phyloP scores from a whole-genome alignment of 176 grass and related monocot genomes.

The Hsuehochloa calcarea region DNA sequence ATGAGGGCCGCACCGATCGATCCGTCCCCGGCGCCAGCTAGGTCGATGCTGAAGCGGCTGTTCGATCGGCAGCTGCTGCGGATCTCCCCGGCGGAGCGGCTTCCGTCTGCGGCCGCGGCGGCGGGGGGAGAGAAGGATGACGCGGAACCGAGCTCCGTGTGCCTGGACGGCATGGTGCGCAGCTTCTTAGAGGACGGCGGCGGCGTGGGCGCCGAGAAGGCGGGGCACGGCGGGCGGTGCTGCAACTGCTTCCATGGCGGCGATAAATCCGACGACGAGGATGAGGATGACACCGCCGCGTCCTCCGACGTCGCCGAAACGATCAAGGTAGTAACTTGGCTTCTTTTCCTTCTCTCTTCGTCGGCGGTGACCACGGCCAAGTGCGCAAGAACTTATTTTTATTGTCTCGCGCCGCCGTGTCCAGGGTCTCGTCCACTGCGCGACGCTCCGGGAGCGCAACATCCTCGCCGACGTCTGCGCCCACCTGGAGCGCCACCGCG shows the following conservation, averaged over 20 bases:
- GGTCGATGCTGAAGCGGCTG: slow-evolving; percentile 76
- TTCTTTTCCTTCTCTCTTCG: background rate
- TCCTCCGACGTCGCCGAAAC: slow-evolving; percentile 54
- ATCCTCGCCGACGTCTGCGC: slow-evolving; percentile 63
- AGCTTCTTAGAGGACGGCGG: slow-evolving; percentile 72
- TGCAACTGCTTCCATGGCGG: slow-evolving; percentile 71
- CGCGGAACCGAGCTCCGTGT: slow-evolving; percentile 60
- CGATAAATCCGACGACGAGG: slow-evolving; percentile 40
- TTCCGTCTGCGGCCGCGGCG: background rate
- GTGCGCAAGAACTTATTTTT: slow-evolving; percentile 8
- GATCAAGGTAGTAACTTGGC: slow-evolving; percentile 54
- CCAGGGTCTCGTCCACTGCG: slow-evolving; percentile 74
- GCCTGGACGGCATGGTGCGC: slow-evolving; percentile 79
- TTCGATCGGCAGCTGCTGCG: slow-evolving; percentile 78
- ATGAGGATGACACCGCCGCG: slow-evolving; percentile 21
- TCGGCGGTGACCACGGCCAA: background rate
- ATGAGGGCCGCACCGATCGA: slow-evolving; percentile 61
- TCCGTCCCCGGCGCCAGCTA: slow-evolving; percentile 31
- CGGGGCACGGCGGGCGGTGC: slow-evolving; percentile 32
- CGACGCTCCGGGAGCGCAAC: slow-evolving; percentile 72
- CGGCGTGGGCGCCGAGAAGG: slow-evolving; percentile 27
- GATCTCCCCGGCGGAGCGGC: slow-evolving; percentile 58
- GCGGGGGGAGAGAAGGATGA: slow-evolving; percentile 34
- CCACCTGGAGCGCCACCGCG: slow-evolving; percentile 50
- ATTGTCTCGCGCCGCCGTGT: background rate